A percentile compares a stretch with the other conserved stretches of the same genome.
Evolutionary conservation across 495 filamentous ascomycete species (phyloP).

Genomic region (Cercophora newfieldiana): DNA sequence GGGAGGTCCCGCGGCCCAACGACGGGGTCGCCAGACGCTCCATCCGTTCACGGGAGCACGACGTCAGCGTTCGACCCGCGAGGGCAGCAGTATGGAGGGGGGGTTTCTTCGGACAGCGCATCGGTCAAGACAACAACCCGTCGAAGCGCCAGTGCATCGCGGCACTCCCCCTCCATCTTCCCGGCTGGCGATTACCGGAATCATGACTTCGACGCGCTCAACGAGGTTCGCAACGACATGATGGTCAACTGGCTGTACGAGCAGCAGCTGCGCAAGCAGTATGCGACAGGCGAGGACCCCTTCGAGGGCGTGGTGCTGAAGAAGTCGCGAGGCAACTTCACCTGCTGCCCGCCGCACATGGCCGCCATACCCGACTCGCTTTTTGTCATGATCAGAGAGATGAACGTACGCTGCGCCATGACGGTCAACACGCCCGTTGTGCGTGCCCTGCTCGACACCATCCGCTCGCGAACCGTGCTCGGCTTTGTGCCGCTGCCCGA

Average conservation of each 20-base stretch:
- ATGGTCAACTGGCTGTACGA: conserved; percentile 64
- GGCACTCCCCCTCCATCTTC: conserved; percentile 41
- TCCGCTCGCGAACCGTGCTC: conserved; percentile 31
- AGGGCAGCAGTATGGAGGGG: background rate
- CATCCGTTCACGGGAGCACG: conserved; percentile 10
- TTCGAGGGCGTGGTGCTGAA: conserved; percentile 65
- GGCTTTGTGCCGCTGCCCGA: conserved; percentile 56
- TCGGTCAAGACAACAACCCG: background rate
- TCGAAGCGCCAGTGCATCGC: conserved; percentile 10
- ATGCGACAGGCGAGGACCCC: conserved; percentile 51
- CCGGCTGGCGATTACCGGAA: conserved; percentile 51
- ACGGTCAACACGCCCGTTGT: conserved; percentile 36
- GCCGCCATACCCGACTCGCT: conserved; percentile 48
- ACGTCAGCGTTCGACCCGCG: conserved; percentile 12
- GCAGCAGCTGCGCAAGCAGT: conserved; percentile 58
- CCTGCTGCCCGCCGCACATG: conserved; percentile 57
- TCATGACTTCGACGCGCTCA: conserved; percentile 38
- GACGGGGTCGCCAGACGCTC: background rate
- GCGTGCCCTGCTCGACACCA: conserved; percentile 26
- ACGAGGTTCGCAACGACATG: conserved; percentile 58
- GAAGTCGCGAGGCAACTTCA: conserved; percentile 53
- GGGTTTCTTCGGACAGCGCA: background rate
- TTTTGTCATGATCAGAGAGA: conserved; percentile 48
- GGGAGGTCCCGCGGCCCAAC: background rate
- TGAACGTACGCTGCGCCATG: conserved; percentile 55